Evolutionary conservation across 2,329 filamentous ascomycete genomes (phyloP).

Genomic region (Myriosclerotinia curreyana): DNA sequence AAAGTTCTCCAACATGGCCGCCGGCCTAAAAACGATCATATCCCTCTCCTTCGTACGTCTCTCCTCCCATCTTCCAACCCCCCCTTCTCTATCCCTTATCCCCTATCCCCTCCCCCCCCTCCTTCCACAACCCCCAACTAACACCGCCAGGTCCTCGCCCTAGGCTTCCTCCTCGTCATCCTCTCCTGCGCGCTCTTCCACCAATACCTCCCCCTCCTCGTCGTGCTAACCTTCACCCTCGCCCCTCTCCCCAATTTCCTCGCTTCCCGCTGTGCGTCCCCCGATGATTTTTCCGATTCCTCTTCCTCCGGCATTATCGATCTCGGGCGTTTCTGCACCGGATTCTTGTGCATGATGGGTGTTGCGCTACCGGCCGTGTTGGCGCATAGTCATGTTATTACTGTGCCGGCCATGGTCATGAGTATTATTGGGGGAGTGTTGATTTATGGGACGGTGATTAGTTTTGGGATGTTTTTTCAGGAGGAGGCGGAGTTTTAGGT

Average conservation of each 20-base stretch:
- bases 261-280: conserved; percentile 80
- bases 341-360: conserved; percentile 95
- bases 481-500: conserved; percentile 58
- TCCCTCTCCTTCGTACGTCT: conserved; percentile 84
- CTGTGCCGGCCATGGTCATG: conserved; percentile 87
- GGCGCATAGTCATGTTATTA: conserved; percentile 81
- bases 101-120: not conserved
- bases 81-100: too few species aligned
- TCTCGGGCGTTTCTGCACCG: conserved; percentile 89
- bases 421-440: conserved; percentile 86
- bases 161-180: conserved; percentile 98
- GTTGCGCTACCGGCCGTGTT: conserved; percentile 87
- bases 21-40: conserved; percentile 98
- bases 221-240: conserved; percentile 91
- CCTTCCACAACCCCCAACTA: conserved; percentile 14
- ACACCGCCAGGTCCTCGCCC: conserved; percentile 72
- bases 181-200: conserved; percentile 94
- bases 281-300: conserved; percentile 82
- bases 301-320: conserved; percentile 83
- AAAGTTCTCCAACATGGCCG: conserved; percentile 52
- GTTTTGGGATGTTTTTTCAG: conserved; percentile 97
- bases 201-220: conserved; percentile 90
- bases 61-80: not conserved
- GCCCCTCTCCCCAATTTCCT: conserved; percentile 97
- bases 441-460: conserved; percentile 98